Conservation (phyloP, 2,329 filamentous ascomycete genomes). For the Keithomyces neogunnii region DNA sequence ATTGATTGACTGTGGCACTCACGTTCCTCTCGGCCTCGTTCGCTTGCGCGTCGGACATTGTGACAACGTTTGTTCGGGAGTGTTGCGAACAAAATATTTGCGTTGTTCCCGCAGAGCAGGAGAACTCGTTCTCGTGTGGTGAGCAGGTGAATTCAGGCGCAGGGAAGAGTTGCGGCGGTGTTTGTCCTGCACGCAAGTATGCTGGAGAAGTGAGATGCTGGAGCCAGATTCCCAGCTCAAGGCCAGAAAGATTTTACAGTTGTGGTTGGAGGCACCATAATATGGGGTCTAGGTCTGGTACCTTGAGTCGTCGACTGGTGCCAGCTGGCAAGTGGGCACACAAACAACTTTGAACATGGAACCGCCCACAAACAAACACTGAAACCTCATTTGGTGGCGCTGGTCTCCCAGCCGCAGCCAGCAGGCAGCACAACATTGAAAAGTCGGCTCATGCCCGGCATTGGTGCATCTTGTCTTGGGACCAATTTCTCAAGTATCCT, state of each 20-base stretch:
- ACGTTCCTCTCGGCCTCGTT: conserved; percentile 98
- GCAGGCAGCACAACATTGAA: too few species aligned
- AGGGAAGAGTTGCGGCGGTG: conserved; percentile 9
- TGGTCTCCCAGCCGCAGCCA: too few species aligned
- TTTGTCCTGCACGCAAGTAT: conserved; percentile 7
- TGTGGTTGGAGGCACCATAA: too few species aligned
- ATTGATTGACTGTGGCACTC: conserved; percentile 21
- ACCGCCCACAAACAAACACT: too few species aligned
- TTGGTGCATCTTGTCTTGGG: not conserved
- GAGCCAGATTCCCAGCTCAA: conserved; percentile 12
- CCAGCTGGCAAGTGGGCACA: not conserved
- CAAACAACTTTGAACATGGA: too few species aligned
- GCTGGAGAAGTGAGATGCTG: conserved; percentile 17
- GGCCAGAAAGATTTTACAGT: not conserved
- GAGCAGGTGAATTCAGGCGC: conserved; percentile 10
- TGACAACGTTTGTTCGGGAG: conserved; percentile 31
- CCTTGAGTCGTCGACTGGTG: conserved; percentile 1
- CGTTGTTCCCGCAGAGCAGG: conserved; percentile 16
- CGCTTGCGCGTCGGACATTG: conserved; percentile 77
- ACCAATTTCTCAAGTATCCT: too few species aligned
- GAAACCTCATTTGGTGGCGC: too few species aligned
- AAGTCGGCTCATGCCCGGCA: not conserved
- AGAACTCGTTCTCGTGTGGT: conserved; percentile 4
- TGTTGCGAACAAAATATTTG: conserved; percentile 14
- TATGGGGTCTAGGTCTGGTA: too few species aligned